Evolutionary conservation across 441 rosid species (phyloP).

Genomic region (Croton setiger): DNA sequence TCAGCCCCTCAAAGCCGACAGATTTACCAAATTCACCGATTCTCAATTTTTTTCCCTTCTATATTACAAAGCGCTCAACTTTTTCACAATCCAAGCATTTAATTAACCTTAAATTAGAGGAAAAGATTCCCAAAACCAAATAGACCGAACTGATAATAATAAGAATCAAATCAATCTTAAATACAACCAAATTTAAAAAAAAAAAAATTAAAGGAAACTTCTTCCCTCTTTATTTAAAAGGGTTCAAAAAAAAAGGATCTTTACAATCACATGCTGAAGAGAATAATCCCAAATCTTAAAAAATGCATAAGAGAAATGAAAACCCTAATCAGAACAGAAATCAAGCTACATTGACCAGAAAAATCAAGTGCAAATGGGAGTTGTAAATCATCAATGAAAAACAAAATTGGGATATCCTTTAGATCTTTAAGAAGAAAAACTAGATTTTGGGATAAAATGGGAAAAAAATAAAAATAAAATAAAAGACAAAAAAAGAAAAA

Average conservation of each 20-base stretch:
- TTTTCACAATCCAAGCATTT: constrained; percentile 5
- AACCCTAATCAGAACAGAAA: constrained; percentile 27
- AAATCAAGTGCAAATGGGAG: constrained; percentile 10
- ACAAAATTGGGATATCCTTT: not conserved
- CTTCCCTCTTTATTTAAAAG: not conserved
- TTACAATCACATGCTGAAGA: constrained; percentile 23
- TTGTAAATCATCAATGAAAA: not conserved
- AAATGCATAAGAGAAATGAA: constrained; percentile 1
- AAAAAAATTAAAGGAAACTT: constrained; percentile 1
- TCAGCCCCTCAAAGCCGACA: constrained; percentile 20
- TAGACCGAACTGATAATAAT: not conserved
- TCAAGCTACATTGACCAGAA: constrained; percentile 37
- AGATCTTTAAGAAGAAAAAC: not conserved
- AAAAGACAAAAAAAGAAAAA: not conserved
- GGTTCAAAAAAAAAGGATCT: constrained; percentile 1
- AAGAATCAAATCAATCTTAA: constrained; percentile 3
- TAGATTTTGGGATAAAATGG: not conserved
- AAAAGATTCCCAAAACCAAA: not conserved
- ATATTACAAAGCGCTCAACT: not conserved
- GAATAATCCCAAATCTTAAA: constrained; percentile 10
- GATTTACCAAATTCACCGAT: constrained; percentile 17
- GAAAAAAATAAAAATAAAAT: not conserved
- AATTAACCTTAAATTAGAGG: not conserved
- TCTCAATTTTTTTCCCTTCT: constrained; percentile 2
- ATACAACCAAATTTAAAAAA: constrained; percentile 1